phyloP scores from a whole-genome alignment of 208 protist genomes.

The Trypanosoma theileri region DNA sequence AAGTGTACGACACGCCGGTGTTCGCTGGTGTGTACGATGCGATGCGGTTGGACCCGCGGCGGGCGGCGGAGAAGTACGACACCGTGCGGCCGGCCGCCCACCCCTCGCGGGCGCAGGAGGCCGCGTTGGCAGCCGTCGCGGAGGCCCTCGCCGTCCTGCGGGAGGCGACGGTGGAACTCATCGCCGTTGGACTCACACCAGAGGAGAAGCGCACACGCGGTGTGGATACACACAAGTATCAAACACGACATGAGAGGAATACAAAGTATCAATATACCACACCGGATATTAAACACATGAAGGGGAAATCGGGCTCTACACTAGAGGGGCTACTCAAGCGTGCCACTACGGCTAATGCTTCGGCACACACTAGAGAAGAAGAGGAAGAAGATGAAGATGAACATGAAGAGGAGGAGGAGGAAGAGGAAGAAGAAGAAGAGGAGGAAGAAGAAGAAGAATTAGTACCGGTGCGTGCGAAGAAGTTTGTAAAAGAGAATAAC shows the following conservation, averaged over 20 bases:
- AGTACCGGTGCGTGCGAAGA: no score
- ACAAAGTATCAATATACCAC: constrained; percentile 68
- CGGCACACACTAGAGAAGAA: no score
- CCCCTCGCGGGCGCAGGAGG: constrained; percentile 51
- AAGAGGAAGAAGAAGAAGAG: no score
- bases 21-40: constrained; percentile 39
- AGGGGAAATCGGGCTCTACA: neutral
- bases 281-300: neutral
- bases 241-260: constrained; percentile 51
- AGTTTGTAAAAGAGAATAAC: no score
- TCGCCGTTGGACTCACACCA: constrained; percentile 59
- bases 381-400: no score
- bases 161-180: constrained; percentile 55
- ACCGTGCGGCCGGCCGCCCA: constrained; percentile 40
- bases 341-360: no score
- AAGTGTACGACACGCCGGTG: constrained; percentile 30
- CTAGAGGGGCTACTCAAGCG: no score
- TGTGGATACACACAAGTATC: constrained; percentile 73
- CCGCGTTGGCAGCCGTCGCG: constrained; percentile 47
- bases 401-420: no score
- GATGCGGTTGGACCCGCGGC: constrained; percentile 76
- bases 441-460: no score
- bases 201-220: constrained; percentile 85
- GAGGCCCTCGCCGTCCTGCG: constrained; percentile 38
- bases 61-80: constrained; percentile 39